These are phyloP conservation scores for Pestalotiopsis sp. DNA, from an alignment of 2,329 filamentous ascomycete species.

Conservation along the genomic window DNA sequence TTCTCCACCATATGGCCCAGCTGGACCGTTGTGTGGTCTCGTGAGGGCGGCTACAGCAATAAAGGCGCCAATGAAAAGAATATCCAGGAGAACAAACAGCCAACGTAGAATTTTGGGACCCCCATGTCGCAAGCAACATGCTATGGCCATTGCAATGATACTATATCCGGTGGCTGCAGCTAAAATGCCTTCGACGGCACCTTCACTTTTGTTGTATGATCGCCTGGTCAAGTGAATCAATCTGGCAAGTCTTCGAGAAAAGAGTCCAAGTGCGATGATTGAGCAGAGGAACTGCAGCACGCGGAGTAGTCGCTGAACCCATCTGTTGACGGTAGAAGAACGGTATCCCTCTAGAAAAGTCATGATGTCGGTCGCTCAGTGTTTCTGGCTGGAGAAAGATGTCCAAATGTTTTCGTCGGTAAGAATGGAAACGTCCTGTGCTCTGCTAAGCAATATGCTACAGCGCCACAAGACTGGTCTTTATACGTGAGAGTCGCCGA, in stretches of 20 bases:
- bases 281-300: conserved; percentile 44
- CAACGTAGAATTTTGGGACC: conserved; percentile 34
- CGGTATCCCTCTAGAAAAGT: conserved; percentile 5
- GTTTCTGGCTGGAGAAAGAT: neutral
- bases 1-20: conserved; percentile 25
- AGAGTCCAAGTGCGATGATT: conserved; percentile 40
- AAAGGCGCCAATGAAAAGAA: conserved; percentile 40
- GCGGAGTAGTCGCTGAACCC: conserved; percentile 36
- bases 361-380: neutral
- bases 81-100: conserved; percentile 39
- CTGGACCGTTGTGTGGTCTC: conserved; percentile 31
- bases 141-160: conserved; percentile 34
- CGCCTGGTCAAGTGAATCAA: conserved; percentile 36
- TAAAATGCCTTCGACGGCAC: conserved; percentile 43
- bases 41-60: conserved; percentile 43
- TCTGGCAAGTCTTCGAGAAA: conserved; percentile 39
- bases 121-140: conserved; percentile 32
- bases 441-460: neutral
- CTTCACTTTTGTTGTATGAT: conserved; percentile 31
- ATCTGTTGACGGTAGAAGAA: conserved; percentile 15
- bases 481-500: neutral
- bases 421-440: neutral
- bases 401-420: neutral
- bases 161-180: conserved; percentile 44
- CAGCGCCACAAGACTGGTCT: neutral